Conservation (phyloP, 2,329 filamentous ascomycete species). For the Pyrenophora teres region DNA sequence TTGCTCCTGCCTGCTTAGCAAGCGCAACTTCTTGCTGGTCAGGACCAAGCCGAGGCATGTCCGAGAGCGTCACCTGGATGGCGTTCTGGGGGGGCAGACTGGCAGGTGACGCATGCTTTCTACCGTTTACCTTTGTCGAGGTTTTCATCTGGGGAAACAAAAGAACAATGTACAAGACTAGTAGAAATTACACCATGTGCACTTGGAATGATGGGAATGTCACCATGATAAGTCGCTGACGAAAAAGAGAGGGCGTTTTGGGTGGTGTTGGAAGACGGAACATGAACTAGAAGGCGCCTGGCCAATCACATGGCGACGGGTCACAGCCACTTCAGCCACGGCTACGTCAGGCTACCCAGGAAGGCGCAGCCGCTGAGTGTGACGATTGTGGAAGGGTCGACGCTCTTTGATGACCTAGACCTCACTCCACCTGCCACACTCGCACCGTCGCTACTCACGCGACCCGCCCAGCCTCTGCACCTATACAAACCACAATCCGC, state of each 20-base stretch:
- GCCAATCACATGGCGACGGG: slow-evolving; percentile 16
- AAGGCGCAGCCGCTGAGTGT: slow-evolving; percentile 29
- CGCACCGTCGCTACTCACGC: slow-evolving; percentile 28
- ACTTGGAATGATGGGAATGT: too few species aligned
- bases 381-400: slow-evolving; percentile 20
- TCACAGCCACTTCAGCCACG: slow-evolving; percentile 14
- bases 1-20: slow-evolving; percentile 9
- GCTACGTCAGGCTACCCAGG: background rate
- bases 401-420: slow-evolving; percentile 23
- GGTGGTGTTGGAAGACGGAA: too few species aligned
- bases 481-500: slow-evolving; percentile 40
- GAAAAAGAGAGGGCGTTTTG: too few species aligned
- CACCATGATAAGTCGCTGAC: too few species aligned
- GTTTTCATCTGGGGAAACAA: too few species aligned
- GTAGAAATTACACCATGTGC: too few species aligned
- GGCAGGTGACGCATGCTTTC: slow-evolving; percentile 9
- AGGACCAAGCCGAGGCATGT: slow-evolving; percentile 1
- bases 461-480: slow-evolving; percentile 28
- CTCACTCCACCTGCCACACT: slow-evolving; percentile 31
- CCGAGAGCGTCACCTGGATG: slow-evolving; percentile 15
- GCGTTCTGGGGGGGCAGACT: slow-evolving; percentile 6
- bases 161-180: too few species aligned
- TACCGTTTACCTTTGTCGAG: background rate
- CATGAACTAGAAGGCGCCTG: too few species aligned
- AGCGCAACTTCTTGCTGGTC: slow-evolving; percentile 1